Evolutionary conservation across 2,329 filamentous ascomycete genomes (phyloP), one percentile per base, ranked within the genome.

Genomic region (Xenosphaeropsis pyriputrescens): DNA sequence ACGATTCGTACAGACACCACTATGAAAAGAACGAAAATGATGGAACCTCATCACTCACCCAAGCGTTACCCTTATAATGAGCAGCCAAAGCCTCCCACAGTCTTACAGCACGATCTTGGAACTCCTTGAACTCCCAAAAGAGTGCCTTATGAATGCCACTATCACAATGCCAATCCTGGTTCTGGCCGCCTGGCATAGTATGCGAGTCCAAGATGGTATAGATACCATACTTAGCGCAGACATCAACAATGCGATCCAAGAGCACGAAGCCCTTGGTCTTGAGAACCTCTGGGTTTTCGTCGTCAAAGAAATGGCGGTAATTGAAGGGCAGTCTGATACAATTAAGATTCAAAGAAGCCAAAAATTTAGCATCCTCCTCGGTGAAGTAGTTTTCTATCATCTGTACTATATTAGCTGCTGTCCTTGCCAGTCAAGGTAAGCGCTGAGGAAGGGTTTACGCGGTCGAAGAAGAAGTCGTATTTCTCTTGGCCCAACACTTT

Each of bases 281-380:
- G 8, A 69, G 49, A 0, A 65, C 60, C 6, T 58, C 49, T 0
- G 67, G 67, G 41, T 68, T 63, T 54, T 64, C 59, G 39, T 69
- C 64, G 41, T 72, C 65, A 41, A 68, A 64, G 29, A 71, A 70
- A 45, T 72, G 67, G 1, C 65, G 64, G 46, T 75, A 74, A 48
- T 76, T 77, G 54, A 78, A 74, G 0, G 72, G 71, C 2, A 78
- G 54, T 0, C 72, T 63, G 2, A 76, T 57, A 48, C 68, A 76
- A 50, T 75, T 76, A 15, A 76, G 53, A 0, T 68, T 68, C 2
- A 72, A 48, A 0, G 58, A 66, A 1, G 68, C 64, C 45, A 73
- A 71, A 53, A 72, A 75, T 22, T 65, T 62, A 15, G 72, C 72
- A 41, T 78, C 73, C 1, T 60, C 57, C 13, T 70, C 67, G 6